phyloP scores from a whole-genome alignment of 75 land plant species.

The Cunninghamia lanceolata region DNA sequence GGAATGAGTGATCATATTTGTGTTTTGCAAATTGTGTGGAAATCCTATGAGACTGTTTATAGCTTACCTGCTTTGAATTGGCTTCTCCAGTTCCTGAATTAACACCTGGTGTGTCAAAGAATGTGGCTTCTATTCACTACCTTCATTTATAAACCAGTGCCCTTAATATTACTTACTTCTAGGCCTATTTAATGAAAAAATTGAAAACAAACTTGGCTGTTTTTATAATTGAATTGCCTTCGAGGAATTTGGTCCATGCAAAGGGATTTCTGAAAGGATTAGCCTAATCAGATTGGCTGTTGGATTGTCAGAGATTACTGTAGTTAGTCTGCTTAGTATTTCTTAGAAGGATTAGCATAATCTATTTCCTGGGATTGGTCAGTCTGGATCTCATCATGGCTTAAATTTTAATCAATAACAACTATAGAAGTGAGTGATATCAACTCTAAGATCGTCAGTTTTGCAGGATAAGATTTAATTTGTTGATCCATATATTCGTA shows the following conservation, averaged over 20 bases:
- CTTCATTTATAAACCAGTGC: background rate
- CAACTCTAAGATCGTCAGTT: conserved; percentile 3
- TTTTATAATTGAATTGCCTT: background rate
- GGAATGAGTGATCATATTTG: background rate
- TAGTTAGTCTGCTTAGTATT: background rate
- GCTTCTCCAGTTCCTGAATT: background rate
- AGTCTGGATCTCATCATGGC: background rate
- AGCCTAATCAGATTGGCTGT: background rate
- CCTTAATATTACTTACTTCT: background rate
- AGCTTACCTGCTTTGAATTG: background rate
- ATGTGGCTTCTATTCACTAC: background rate
- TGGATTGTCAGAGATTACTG: background rate
- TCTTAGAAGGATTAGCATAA: background rate
- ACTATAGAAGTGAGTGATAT: background rate
- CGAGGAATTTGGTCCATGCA: background rate
- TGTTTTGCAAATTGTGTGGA: background rate
- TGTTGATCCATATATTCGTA: conserved; percentile 14
- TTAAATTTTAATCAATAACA: background rate
- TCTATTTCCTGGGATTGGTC: background rate
- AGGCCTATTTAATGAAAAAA: background rate
- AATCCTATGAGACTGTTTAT: background rate
- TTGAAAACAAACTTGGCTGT: background rate
- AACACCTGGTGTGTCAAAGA: background rate
- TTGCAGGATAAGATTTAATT: background rate
- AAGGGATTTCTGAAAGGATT: background rate